Evolutionary conservation across 495 filamentous ascomycete species (phyloP).

Genomic region (Penicillium paxilli): DNA sequence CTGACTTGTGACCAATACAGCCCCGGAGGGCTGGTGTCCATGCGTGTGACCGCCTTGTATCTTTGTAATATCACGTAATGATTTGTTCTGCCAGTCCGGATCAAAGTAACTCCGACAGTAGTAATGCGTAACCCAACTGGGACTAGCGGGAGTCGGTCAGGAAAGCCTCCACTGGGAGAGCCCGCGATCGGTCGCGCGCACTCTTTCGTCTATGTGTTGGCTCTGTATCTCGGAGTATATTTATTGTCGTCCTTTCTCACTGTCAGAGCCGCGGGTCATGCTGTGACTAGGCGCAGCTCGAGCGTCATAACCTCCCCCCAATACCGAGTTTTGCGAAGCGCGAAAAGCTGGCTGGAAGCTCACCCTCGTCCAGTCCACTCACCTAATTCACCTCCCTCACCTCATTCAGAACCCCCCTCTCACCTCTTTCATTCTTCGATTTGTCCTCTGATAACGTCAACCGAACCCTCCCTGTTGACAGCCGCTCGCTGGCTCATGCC

Average conservation of each 20-base stretch:
- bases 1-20: constrained; percentile 1
- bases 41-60: not conserved
- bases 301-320: constrained; percentile 11
- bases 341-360: constrained; percentile 17
- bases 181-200: constrained; percentile 50
- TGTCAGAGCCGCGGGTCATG: constrained; percentile 18
- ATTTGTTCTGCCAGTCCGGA: constrained; percentile 4
- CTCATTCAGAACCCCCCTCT: not conserved
- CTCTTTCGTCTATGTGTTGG: constrained; percentile 22
- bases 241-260: not conserved
- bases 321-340: not conserved
- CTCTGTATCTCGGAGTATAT: not conserved
- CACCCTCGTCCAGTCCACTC: constrained; percentile 1
- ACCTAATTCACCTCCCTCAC: not conserved
- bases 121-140: constrained; percentile 13
- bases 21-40: not conserved
- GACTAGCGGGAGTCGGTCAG: constrained; percentile 34
- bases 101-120: constrained; percentile 10
- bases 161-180: constrained; percentile 43
- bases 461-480: not conserved
- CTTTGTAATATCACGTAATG: too few relatives aligned
- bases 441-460: not conserved
- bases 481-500: constrained; percentile 20
- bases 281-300: constrained; percentile 25
- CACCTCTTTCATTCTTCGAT: not conserved